Evolutionary conservation across 352 stramenopile genomes (phyloP).

Genomic region (Phytophthora litchii): DNA sequence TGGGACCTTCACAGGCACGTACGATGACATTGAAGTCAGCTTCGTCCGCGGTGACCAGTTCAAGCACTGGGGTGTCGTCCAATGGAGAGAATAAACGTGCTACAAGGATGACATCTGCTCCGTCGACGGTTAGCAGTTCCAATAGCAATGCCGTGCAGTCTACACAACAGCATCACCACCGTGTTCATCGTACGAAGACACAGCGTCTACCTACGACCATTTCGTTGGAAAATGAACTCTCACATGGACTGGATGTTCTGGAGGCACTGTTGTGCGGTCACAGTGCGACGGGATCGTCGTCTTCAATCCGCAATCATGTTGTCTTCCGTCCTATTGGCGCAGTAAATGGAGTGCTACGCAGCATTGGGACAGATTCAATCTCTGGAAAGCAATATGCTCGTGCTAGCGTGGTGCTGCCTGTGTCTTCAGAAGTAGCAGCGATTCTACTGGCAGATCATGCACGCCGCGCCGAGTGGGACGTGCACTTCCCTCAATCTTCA

Average conservation of each 20-base stretch:
- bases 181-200: conserved; percentile 44
- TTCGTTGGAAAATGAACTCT: conserved; percentile 78
- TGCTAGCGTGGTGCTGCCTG: conserved; percentile 66
- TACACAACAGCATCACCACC: conserved; percentile 16
- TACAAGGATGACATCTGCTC: conserved; percentile 33
- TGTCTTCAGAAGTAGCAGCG: conserved; percentile 68
- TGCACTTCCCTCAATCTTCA: conserved; percentile 66
- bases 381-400: conserved; percentile 58
- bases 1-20: conserved; percentile 22
- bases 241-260: conserved; percentile 66
- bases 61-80: neutral
- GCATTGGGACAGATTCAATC: conserved; percentile 47
- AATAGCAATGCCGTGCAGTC: conserved; percentile 1
- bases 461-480: conserved; percentile 78
- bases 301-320: conserved; percentile 39
- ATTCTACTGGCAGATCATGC: conserved; percentile 69
- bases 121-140: conserved; percentile 15
- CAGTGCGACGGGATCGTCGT: conserved; percentile 15
- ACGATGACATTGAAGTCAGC: conserved; percentile 26
- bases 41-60: conserved; percentile 11
- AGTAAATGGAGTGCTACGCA: conserved; percentile 63
- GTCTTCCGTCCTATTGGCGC: conserved; percentile 65
- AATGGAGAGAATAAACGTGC: conserved; percentile 25
- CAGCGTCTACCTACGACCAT: conserved; percentile 74
- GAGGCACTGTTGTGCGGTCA: conserved; percentile 58